These are phyloP conservation scores for Letharia lupina DNA, from an alignment of 495 filamentous ascomycete genomes.

Conservation along the genomic window DNA sequence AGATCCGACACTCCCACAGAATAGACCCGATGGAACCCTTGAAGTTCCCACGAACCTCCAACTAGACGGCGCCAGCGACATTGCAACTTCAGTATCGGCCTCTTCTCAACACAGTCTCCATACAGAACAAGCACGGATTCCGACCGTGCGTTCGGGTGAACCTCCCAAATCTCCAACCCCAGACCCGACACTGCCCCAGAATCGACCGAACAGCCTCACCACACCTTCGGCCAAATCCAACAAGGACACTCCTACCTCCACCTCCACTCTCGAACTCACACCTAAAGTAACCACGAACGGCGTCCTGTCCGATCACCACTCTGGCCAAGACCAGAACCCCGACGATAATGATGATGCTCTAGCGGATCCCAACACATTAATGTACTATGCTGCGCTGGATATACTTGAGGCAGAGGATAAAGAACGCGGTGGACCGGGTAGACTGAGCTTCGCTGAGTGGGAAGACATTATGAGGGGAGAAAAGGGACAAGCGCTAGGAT, in stretches of 20 bases:
- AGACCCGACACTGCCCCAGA: constrained; percentile 66
- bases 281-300: background rate
- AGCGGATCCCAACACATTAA: constrained; percentile 33
- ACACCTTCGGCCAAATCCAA: background rate
- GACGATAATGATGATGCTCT: constrained; percentile 15
- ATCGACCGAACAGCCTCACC: constrained; percentile 43
- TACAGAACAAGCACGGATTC: background rate
- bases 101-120: too few relatives aligned
- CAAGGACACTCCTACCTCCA: background rate
- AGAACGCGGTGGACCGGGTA: constrained; percentile 62
- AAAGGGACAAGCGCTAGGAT: constrained; percentile 57
- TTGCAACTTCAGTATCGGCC: background rate
- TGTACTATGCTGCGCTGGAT: constrained; percentile 47
- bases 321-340: constrained; percentile 32
- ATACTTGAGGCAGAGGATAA: constrained; percentile 55
- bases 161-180: constrained; percentile 25
- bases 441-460: constrained; percentile 65
- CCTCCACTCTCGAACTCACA: background rate
- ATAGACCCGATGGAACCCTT: background rate
- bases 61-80: background rate
- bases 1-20: background rate
- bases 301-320: constrained; percentile 18
- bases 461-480: constrained; percentile 57
- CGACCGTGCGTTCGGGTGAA: background rate
- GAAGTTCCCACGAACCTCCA: background rate